Evolutionary conservation across 371 early-diverging fungal species (phyloP), one percentile per base, ranked within the genome.

Genomic region (Gilbertella persicaria): DNA sequence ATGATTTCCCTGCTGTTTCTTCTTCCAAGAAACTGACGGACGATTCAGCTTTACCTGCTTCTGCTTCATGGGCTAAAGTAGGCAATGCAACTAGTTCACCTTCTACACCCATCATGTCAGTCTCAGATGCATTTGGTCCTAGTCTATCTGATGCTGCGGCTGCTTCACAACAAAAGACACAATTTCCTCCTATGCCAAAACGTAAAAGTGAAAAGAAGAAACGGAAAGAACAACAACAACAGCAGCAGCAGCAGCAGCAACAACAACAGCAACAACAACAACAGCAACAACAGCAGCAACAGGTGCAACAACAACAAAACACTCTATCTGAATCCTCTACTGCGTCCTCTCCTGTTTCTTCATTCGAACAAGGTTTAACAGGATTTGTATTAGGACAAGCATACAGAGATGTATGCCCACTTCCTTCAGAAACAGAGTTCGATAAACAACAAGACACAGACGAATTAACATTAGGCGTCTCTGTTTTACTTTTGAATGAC

Each of bases 271-370:
- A 13, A 25, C 37, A 38, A n/a, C 45, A 10, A 37, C 8, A 36
- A 33, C 45, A 29, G 29, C 45, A 38, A 29, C 21, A 21, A 19
- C 24, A 50, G 25, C 38, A 38, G 12, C 14, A 13, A 37, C 21
- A 7, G 14, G 25, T 28, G n/a, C 39, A 50, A 39, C 43, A 37
- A 5, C 26, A 41, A 36, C 24, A 46, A 21, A 29, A 55, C 89
- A 88, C 52, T 69, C 95, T 8, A 90, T 84, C 65, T 91, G 83
- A 53, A 84, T 90, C 4, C 94, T 97, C 69, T 89, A 93, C 30
- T 3, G 10, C 35, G 12, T 47, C 47, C 20, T 29, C 46, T 25
- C 4, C 26, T 1, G 4, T 19, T 39, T 23, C n/a, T 19, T n/a
- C 19, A n/a, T 56, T 49, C 23, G 44, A 56, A 5, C 56, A 49